Conservation (phyloP, 208 protist genomes). For the Willaertia magna region DNA sequence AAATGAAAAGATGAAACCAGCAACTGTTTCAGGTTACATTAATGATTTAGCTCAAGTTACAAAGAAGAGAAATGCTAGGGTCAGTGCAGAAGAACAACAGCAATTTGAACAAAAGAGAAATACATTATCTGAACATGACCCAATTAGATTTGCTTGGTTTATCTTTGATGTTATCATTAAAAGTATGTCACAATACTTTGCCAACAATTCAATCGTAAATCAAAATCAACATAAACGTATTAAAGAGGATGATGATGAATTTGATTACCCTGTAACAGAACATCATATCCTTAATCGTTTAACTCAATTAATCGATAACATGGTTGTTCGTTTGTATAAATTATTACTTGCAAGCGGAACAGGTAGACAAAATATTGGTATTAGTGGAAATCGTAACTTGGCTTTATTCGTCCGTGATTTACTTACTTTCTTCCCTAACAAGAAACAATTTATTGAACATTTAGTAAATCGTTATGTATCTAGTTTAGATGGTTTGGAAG, state of each 20-base stretch:
- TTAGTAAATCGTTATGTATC: neutral
- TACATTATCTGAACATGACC: neutral
- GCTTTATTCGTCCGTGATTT: neutral
- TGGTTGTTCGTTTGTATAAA: neutral
- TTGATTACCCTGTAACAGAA: neutral
- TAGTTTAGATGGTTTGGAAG: neutral
- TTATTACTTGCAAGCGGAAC: neutral
- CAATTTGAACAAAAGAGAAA: neutral
- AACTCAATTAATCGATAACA: neutral
- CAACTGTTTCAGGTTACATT: neutral
- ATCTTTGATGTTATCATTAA: constrained; percentile 6
- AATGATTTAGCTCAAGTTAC: neutral
- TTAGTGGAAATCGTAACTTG: neutral
- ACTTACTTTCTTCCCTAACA: neutral
- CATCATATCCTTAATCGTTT: neutral
- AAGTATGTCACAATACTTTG: neutral
- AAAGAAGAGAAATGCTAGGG: neutral
- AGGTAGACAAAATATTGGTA: neutral
- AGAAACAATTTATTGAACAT: neutral
- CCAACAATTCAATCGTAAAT: neutral
- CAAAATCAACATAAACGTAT: neutral
- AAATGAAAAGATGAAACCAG: neutral
- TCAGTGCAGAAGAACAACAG: neutral
- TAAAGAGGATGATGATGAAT: neutral
- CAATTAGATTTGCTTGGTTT: neutral